Evolutionary conservation across 2,329 filamentous ascomycete species (phyloP), one percentile per base, ranked within the genome.

Genomic region (Pleoardoris graminearum): DNA sequence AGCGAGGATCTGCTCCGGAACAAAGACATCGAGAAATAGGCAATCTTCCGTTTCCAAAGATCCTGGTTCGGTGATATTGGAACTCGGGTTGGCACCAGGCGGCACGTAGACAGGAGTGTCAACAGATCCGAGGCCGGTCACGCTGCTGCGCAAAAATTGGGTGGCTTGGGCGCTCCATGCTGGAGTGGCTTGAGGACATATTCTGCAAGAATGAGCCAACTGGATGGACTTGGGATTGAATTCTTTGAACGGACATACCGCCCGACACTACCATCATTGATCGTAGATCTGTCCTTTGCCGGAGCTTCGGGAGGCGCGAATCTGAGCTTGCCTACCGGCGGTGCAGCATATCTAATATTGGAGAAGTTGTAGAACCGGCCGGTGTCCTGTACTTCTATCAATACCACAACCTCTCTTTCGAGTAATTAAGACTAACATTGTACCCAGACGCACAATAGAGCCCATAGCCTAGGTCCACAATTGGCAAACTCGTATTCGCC

Each of bases 301-400:
- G 79, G 78, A 8, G 70, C 58, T 19, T 71, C 68, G 2, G 82
- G 81, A 25, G 77, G 75, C 16, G 73, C 73, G 57, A 82, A 84
- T 21, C 82, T 73, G 38, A 82, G 65, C 12, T 80, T 61, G 8
- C 79, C 81, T 2, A 79, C 55, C 1, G 82, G 82, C 12, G 82
- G 76, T 22, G 79, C 78, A 5, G 80, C 82, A 65, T 79, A 85
- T 37, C 81, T 77, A 55, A 84, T 82, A 59, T 84, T 83, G 47
- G 71, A 77, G 68, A 84, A 84, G 55, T 79, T 81, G 67, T 82
- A 83, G 55, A 78, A 72, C 19, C 71, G 66, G n/a, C 66, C 67
- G 0, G 76, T 69, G 52, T 70, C 62, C 75, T 72, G 41, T 11
- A 16, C 8, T 14, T 22, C 3, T 3, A 38, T 63, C 33, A 60